These are phyloP conservation scores for Forsythia viridissima DNA, from an alignment of 257 asterid species.

Conservation along the genomic window DNA sequence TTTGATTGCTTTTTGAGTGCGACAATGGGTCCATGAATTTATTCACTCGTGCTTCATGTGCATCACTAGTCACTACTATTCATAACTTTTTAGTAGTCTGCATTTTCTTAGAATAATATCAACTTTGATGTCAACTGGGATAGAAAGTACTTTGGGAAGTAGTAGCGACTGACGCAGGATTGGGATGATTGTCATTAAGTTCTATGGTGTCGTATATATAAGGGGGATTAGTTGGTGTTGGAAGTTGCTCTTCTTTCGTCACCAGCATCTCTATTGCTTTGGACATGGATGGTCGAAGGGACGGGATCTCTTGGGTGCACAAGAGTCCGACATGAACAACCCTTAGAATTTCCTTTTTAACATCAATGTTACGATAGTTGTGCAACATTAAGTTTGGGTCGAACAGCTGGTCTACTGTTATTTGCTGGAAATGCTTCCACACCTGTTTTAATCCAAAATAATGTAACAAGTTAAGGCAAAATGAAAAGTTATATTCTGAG, in stretches of 20 bases:
- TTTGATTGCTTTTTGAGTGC: too few species aligned
- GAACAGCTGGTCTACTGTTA: constrained; percentile 47
- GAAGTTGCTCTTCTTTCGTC: constrained; percentile 18
- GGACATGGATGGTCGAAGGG: constrained; percentile 46
- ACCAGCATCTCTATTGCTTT: constrained; percentile 31
- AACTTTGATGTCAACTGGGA: constrained; percentile 46
- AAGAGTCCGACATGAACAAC: constrained; percentile 46
- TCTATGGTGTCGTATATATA: constrained; percentile 12
- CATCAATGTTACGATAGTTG: constrained; percentile 32
- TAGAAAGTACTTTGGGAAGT: constrained; percentile 60
- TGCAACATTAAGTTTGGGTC: constrained; percentile 63
- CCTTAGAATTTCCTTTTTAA: constrained; percentile 42
- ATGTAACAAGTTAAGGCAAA: too few species aligned
- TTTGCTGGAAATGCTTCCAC: constrained; percentile 65
- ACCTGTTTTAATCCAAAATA: too few species aligned
- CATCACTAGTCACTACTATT: too few species aligned
- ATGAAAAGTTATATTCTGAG: too few species aligned
- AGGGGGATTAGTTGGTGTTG: constrained; percentile 24
- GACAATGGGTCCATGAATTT: constrained; percentile 27
- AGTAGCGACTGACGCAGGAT: constrained; percentile 48
- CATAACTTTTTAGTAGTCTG: too few species aligned
- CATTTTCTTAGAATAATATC: not conserved
- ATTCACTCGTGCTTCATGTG: constrained; percentile 27
- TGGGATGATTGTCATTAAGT: constrained; percentile 19
- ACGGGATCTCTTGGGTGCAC: constrained; percentile 45